A percentile compares a stretch with the other conserved stretches of the same genome.
These are phyloP conservation scores for Aspergillus udagawae DNA, from an alignment of 2,329 filamentous ascomycete genomes.

Conservation along the genomic window DNA sequence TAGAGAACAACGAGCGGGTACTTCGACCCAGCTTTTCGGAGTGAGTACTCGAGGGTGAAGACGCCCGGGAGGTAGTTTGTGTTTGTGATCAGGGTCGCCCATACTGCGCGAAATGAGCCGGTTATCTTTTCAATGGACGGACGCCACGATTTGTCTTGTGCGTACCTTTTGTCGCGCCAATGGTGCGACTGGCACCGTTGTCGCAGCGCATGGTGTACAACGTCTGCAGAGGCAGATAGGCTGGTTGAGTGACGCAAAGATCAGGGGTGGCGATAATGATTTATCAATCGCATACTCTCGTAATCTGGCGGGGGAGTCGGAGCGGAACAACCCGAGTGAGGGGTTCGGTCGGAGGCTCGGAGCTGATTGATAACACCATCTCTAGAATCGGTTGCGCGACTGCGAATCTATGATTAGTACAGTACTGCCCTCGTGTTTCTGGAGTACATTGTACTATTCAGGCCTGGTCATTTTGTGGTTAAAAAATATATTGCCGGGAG, in stretches of 20 bases:
- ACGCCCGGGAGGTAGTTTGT: slow-evolving; percentile 76
- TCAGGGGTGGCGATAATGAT: background rate
- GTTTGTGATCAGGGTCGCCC: slow-evolving; percentile 85
- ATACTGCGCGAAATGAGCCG: slow-evolving; percentile 52
- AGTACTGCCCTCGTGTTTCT: too few relatives aligned
- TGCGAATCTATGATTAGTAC: too few relatives aligned
- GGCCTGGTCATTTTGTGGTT: too few relatives aligned
- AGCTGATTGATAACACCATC: background rate
- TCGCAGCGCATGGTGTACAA: background rate
- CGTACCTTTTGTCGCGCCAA: background rate
- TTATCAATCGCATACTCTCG: background rate
- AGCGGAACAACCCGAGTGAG: background rate
- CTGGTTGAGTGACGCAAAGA: background rate
- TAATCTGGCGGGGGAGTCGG: background rate
- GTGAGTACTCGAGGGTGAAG: slow-evolving; percentile 73
- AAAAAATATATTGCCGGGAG: too few relatives aligned
- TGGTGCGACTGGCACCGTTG: background rate
- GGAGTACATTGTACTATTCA: too few relatives aligned
- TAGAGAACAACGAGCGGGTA: slow-evolving; percentile 82
- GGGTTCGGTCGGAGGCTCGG: background rate
- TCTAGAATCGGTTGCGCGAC: too few relatives aligned
- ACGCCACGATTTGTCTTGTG: background rate
- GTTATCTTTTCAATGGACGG: background rate
- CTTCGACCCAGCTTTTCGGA: slow-evolving; percentile 59
- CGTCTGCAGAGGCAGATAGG: background rate